Base-by-base conservation (phyloP, 768 basidiomycete species). In the Lactarius sanguifluus region DNA sequence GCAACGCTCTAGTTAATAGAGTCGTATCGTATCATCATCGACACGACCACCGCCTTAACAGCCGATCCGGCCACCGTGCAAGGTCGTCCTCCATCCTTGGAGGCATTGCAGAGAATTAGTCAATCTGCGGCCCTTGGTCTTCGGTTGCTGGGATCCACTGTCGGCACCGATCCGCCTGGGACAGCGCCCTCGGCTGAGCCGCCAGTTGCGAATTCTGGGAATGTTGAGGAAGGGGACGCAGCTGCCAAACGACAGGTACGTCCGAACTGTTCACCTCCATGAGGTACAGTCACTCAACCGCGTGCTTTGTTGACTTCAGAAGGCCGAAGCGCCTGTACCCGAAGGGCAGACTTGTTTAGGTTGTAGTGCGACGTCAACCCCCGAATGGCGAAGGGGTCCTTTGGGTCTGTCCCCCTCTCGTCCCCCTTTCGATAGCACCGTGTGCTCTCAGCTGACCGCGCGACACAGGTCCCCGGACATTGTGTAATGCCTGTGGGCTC, bases 401-500 rank as follows among this genome's bases (percentile, higher is more conserved):
- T 76, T 93, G 79, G 91, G 91, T 92, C 73, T 75, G 80, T 77
- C 54, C 41, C 41, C 25, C n/a, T 20, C 45, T 30, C 18, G 30
- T 40, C 45, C 62, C 52, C 58, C 57, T 55, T 41, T 59, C 57
- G 13, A 50, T 64, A 25, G 36, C 41, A 38, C 69, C 52, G 25
- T 30, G 43, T 69, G 54, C 18, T 18, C 47, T 62, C 68, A 72
- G 69, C 69, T 66, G 69, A 71, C 66, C 67, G 68, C n/a, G 20
- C 20, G 45, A 18, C 32, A 30, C 36, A 91, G 90, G 91, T 60
- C 91, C 91, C 28, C 83, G 91, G 73, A 92, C 91, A 62, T 79
- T 93, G 61, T 93, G 91, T 75, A 93, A 93, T 74, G 91, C 91
- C 13, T 93, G 91, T 76, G 91, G 91, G 62, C 84, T 93, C 70